Base-by-base conservation (phyloP, 495 filamentous ascomycete genomes). In the Penicillium verhagenii region DNA sequence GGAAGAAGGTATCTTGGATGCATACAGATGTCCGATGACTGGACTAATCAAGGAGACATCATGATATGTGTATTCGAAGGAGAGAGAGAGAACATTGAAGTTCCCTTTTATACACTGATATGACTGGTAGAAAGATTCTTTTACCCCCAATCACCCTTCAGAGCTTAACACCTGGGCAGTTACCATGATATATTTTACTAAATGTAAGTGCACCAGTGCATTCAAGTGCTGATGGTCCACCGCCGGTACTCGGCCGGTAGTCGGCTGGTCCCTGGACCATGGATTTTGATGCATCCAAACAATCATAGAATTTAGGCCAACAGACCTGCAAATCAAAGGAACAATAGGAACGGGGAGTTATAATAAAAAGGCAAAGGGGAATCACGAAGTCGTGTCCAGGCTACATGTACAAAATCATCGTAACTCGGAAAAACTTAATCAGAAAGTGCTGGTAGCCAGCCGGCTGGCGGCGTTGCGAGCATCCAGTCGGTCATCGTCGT, bases 401-500 rank as follows among this genome's bases (percentile, higher is more conserved):
- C 47, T 63, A 67, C 53, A 67, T 67, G 54, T 67, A 67, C 64
- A 67, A 39, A 56, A 54, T 58, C 37, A 51, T 57, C 57, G 39
- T 33, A 55, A 58, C 28, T 31, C 19, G 47, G 35, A 33, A 47
- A 47, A 47, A 47, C 42, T 33, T 52, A 35, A 48, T 68, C 65
- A 97, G 70, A 97, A 98, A 16, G 92, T 96, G 74, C 91, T 96
- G 45, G 90, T 87, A 26, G 94, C 94, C 72, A 99, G 77, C 63
- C 94, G 84, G 70, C 88, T 95, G 21, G 94, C 94, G 26, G 94
- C 94, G 74, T 97, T 97, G 68, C 87, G 83, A 18, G 94, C 94
- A 78, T 99, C 94, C 47, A 97, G 85, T 53, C 92, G 80, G 68
- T 97, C 95, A 57, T 93, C 90, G 67, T 98, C 94, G 61, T 96